These are phyloP conservation scores for Haplosporangium gracile DNA, from an alignment of 192 early-diverging fungal genomes.

Conservation along the genomic window DNA sequence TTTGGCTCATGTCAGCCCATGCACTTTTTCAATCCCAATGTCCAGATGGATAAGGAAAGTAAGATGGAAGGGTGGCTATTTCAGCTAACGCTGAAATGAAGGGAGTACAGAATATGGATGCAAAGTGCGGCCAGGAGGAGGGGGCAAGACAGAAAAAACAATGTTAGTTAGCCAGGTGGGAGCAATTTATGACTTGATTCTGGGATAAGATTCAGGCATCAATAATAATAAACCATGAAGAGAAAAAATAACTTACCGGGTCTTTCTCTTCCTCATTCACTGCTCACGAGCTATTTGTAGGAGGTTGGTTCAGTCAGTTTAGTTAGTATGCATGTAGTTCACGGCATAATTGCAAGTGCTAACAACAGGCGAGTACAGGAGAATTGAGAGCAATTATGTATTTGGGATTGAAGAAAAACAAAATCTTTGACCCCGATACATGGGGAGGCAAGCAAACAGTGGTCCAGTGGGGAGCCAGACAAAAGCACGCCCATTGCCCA, in stretches of 20 bases:
- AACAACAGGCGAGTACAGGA: too few relatives aligned
- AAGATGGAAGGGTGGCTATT: too few relatives aligned
- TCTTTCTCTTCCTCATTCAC: background rate
- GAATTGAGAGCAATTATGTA: background rate
- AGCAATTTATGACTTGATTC: too few relatives aligned
- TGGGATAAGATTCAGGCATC: background rate
- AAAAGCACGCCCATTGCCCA: background rate
- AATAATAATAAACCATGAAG: background rate
- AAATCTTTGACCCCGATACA: background rate
- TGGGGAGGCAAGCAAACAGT: background rate
- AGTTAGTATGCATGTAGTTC: background rate
- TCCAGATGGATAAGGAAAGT: too few relatives aligned
- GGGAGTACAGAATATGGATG: too few relatives aligned
- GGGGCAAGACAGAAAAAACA: too few relatives aligned
- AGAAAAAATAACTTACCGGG: slow-evolving; percentile 4
- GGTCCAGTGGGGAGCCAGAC: background rate
- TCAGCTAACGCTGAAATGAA: too few relatives aligned
- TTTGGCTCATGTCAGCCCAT: too few relatives aligned
- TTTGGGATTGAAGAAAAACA: background rate
- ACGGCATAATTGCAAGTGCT: background rate
- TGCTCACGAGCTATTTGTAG: background rate
- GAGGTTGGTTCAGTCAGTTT: background rate
- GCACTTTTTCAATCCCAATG: too few relatives aligned
- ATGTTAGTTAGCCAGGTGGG: too few relatives aligned
- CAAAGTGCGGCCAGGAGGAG: too few relatives aligned